A percentile compares a stretch with the other conserved stretches of the same genome.
phyloP scores from a whole-genome alignment of 192 early-diverging fungal species.

The Umbelopsis sp. region DNA sequence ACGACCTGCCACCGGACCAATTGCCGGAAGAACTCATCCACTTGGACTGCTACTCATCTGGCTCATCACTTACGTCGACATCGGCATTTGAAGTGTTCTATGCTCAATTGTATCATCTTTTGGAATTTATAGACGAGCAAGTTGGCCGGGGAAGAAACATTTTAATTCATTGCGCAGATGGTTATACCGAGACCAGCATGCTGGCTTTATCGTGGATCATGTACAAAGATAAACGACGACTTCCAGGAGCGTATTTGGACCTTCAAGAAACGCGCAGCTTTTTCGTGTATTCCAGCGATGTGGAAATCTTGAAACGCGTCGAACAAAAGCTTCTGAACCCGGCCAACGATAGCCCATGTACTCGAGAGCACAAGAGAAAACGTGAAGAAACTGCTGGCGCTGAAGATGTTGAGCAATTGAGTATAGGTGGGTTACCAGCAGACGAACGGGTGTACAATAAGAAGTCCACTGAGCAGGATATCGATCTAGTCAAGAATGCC shows the following conservation, averaged over 20 bases:
- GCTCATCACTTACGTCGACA: conserved; percentile 13
- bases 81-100: conserved; percentile 30
- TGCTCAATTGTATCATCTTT: conserved; percentile 29
- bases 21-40: conserved; percentile 37
- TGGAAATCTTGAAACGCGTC: conserved; percentile 45
- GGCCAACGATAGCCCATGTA: background rate
- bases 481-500: conserved; percentile 10
- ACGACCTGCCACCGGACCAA: conserved; percentile 22
- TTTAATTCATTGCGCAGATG: conserved; percentile 60
- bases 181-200: conserved; percentile 59
- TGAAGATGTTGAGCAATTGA: conserved; percentile 12
- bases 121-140: conserved; percentile 42
- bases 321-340: conserved; percentile 30
- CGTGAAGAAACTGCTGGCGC: conserved; percentile 14
- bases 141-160: conserved; percentile 31
- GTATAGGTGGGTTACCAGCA: background rate
- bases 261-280: conserved; percentile 58
- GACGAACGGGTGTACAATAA: background rate
- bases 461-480: background rate
- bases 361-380: conserved; percentile 22
- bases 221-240: conserved; percentile 45
- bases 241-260: conserved; percentile 56
- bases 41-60: conserved; percentile 40
- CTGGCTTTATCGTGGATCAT: conserved; percentile 52
- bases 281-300: conserved; percentile 58